A percentile compares a stretch with the other conserved stretches of the same genome.
Conservation (phyloP, 306 rosid genomes). For the Carpinus fangiana region DNA sequence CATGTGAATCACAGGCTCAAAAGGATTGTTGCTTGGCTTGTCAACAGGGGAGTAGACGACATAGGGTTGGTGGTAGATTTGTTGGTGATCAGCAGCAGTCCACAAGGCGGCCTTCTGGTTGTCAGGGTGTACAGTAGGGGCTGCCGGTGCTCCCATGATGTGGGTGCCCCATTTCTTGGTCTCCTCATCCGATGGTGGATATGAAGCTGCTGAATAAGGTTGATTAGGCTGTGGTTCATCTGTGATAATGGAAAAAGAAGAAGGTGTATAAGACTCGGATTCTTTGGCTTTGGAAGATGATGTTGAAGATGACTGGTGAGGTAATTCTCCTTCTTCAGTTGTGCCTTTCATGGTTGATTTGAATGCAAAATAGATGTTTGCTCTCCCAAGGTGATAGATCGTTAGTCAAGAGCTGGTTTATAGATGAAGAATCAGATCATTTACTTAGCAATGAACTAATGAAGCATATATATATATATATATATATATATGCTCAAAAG, state of each 20-base stretch:
- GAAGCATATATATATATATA: neutral
- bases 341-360: constrained; percentile 25
- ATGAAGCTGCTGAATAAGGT: neutral
- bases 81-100: constrained; percentile 38
- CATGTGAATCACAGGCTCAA: constrained; percentile 36
- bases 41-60: constrained; percentile 39
- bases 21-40: constrained; percentile 40
- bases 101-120: constrained; percentile 47
- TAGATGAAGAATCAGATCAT: neutral
- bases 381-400: neutral
- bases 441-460: constrained; percentile 14
- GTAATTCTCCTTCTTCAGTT: constrained; percentile 8
- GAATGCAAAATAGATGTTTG: neutral
- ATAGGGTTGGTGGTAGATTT: constrained; percentile 42
- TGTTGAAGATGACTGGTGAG: neutral
- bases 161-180: constrained; percentile 57
- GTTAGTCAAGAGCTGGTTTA: neutral
- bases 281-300: constrained; percentile 5
- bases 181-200: constrained; percentile 32
- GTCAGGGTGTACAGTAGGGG: constrained; percentile 44
- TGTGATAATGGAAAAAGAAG: constrained; percentile 7
- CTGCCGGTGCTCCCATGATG: constrained; percentile 47
- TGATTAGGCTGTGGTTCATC: constrained; percentile 10
- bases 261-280: neutral
- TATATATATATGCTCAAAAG: neutral